Conservation (phyloP, 345 rosid species). For the Heritiera fomes region DNA sequence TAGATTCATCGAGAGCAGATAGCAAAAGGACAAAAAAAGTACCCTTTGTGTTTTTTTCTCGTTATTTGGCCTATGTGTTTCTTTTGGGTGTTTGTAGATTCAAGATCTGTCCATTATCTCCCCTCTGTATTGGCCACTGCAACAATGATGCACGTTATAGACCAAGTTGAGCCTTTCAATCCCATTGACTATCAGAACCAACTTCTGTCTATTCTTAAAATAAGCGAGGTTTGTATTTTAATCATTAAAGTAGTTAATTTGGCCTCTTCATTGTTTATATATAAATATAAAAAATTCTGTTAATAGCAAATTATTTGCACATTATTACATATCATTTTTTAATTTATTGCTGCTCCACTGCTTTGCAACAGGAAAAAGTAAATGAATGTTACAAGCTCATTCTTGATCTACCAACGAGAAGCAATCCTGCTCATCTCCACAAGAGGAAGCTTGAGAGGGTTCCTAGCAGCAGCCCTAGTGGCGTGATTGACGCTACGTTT, state of each 20-base stretch:
- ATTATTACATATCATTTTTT: slow-evolving; percentile 1
- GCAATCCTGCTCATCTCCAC: slow-evolving; percentile 1
- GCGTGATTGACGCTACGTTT: slow-evolving; percentile 60
- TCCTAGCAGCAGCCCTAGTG: slow-evolving; percentile 60
- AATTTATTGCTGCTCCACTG: slow-evolving; percentile 5
- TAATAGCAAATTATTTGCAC: slow-evolving; percentile 9
- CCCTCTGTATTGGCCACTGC: slow-evolving; percentile 90
- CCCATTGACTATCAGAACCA: slow-evolving; percentile 52
- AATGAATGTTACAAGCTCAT: slow-evolving; percentile 54
- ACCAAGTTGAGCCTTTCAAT: slow-evolving; percentile 53
- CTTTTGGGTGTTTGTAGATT: slow-evolving; percentile 45
- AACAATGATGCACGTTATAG: slow-evolving; percentile 71
- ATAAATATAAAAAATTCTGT: not conserved
- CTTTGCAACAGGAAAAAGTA: slow-evolving; percentile 55
- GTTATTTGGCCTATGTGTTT: not conserved
- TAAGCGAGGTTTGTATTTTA: slow-evolving; percentile 52
- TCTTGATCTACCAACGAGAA: slow-evolving; percentile 33
- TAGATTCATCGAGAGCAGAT: not conserved
- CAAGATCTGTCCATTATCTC: slow-evolving; percentile 59
- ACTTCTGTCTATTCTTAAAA: slow-evolving; percentile 56
- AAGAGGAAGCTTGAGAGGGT: slow-evolving; percentile 61
- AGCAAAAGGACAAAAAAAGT: not conserved
- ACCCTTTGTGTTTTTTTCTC: slow-evolving; percentile 23
- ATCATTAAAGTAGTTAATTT: not conserved
- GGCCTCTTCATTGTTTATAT: not conserved